Evolutionary conservation across 805 yeast species (phyloP), one percentile per base, ranked within the genome.

Genomic region (Ogataea zsoltii): DNA sequence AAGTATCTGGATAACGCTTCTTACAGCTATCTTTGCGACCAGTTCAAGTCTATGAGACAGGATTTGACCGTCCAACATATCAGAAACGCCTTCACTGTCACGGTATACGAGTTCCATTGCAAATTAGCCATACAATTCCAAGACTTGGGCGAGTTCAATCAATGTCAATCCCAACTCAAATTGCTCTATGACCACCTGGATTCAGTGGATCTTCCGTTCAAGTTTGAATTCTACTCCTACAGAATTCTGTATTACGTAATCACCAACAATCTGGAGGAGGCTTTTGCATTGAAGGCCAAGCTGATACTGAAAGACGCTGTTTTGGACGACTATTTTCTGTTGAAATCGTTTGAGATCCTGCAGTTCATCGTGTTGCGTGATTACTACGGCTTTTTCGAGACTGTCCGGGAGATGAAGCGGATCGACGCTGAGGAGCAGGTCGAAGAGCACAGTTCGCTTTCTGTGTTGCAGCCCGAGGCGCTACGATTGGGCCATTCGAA

Each of bases 91-190:
- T 87, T 94, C 60, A 79, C 97, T 0, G 78, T 89, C 5, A 60
- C 68, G 44, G 96, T 89, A 0, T 92, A 94, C 64, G 94, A 89
- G 64, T 76, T 82, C 2, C 96, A 92, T 65, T 94, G 94, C 3
- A 78, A 90, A 39, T 70, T 91, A n/a, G 96, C 97, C 0, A 75
- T 92, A 31, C 85, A 82, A 54, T 83, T 85, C 59, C 75, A 78
- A 33, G 99, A 92, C 64, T 67, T 92, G 51, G 97, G 97, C 9
- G 98, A 94, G 64, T 90, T 87, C 63, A 94, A 94, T 68, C 97
- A 92, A 63, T 94, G 98, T 62, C 96, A 87, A 64, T 80, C 95
- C 13, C 88, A 89, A 56, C 67, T 94, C 41, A 79, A 79, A 51
- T 71, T 76, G 36, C 68, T 91, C 18, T 91, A 85, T 59, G 76